Percentiles rank a stretch among this genome's conserved stretches.
phyloP scores from a whole-genome alignment of 352 stramenopile species.

The Phytophthora sp. region DNA sequence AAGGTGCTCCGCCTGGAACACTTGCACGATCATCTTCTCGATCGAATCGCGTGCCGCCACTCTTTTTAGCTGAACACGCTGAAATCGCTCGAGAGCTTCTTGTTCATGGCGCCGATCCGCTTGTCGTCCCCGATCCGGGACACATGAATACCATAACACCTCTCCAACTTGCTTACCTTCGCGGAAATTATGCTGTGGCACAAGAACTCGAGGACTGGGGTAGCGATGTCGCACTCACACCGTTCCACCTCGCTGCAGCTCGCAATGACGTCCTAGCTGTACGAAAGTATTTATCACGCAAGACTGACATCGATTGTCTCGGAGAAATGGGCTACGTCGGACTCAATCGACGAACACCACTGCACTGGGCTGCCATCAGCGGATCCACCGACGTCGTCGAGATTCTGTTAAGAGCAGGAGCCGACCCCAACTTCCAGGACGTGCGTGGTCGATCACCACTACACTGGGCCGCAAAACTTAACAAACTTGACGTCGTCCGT shows the following conservation, averaged over 20 bases:
- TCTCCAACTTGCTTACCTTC: constrained; percentile 70
- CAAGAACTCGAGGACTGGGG: constrained; percentile 76
- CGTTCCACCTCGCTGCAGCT: constrained; percentile 63
- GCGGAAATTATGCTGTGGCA: constrained; percentile 68
- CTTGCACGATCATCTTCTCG: constrained; percentile 49
- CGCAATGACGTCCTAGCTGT: constrained; percentile 54
- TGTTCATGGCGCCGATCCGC: constrained; percentile 52
- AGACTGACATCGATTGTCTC: constrained; percentile 58
- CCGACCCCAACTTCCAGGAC: constrained; percentile 75
- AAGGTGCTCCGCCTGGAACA: constrained; percentile 44
- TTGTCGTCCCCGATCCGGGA: constrained; percentile 69
- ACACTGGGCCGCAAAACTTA: constrained; percentile 70
- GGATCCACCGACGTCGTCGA: constrained; percentile 52
- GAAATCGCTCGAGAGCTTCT: constrained; percentile 62
- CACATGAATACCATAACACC: constrained; percentile 79
- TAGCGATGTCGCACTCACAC: constrained; percentile 70
- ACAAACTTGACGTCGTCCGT: constrained; percentile 56
- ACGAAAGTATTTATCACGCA: constrained; percentile 52
- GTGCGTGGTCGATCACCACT: constrained; percentile 57
- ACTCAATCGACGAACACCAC: constrained; percentile 68
- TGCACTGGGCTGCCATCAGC: constrained; percentile 76
- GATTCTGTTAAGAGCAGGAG: constrained; percentile 53
- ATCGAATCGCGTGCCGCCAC: constrained; percentile 62
- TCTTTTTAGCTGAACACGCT: constrained; percentile 69
- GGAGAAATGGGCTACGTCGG: constrained; percentile 75